A percentile compares a stretch with the other conserved stretches of the same genome.
Conservation (phyloP, 768 basidiomycete genomes). For the Panaeolus cyanescens region DNA sequence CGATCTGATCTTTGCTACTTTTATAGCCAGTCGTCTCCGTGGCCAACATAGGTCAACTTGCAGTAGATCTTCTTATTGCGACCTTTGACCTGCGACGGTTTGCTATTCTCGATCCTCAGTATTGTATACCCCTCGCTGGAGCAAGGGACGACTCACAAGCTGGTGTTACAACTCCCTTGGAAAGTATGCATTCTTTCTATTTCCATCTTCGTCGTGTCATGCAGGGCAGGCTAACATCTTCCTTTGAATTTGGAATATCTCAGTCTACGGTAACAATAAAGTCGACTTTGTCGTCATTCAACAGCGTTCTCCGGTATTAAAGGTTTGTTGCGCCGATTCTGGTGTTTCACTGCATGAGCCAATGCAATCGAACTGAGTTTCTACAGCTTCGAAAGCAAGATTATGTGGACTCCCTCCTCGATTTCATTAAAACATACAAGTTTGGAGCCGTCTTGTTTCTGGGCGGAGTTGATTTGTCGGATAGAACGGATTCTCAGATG, state of each 20-base stretch:
- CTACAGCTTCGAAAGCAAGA: conserved; percentile 65
- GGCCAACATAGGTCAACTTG: conserved; percentile 81
- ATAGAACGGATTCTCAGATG: conserved; percentile 80
- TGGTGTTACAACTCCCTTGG: conserved; percentile 74
- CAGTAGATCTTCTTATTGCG: conserved; percentile 72
- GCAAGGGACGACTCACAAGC: conserved; percentile 60
- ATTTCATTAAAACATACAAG: conserved; percentile 54
- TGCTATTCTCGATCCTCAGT: conserved; percentile 63
- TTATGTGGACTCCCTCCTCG: conserved; percentile 57
- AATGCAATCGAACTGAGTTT: background rate
- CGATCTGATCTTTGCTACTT: conserved; percentile 11
- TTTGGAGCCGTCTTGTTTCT: conserved; percentile 62
- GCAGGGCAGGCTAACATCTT: conserved; percentile 4
- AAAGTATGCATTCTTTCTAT: conserved; percentile 50
- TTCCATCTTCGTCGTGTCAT: background rate
- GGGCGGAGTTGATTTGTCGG: conserved; percentile 73
- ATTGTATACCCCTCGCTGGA: conserved; percentile 73
- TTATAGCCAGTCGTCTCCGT: conserved; percentile 72
- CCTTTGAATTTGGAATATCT: conserved; percentile 3
- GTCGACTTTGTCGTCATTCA: conserved; percentile 64
- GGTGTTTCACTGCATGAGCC: background rate
- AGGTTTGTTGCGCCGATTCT: conserved; percentile 43
- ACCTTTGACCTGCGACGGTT: conserved; percentile 61
- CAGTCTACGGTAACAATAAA: conserved; percentile 66
- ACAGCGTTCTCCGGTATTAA: conserved; percentile 78